Evolutionary conservation across 805 yeast species (phyloP).

Genomic region (Metahyphopichia silvanorum): DNA sequence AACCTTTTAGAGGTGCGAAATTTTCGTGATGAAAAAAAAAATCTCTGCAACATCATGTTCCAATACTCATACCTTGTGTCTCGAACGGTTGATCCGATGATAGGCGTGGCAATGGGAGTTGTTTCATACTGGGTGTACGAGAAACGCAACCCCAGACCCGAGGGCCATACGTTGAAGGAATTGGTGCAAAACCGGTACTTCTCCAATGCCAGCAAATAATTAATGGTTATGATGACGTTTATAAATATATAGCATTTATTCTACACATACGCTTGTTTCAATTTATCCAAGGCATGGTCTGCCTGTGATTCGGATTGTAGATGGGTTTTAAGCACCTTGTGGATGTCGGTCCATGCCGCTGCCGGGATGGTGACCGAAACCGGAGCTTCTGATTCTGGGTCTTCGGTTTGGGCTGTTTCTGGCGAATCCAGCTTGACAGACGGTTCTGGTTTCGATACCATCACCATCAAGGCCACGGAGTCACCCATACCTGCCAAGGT

Average conservation of each 20-base stretch:
- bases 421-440: no score
- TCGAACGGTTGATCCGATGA: slow-evolving; percentile 59
- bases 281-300: no score
- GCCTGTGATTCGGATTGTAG: no score
- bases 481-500: slow-evolving; percentile 25
- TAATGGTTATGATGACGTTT: no score
- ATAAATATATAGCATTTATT: no score
- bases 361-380: slow-evolving; percentile 4
- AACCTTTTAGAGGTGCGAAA: background rate
- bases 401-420: slow-evolving; percentile 1
- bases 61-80: slow-evolving; percentile 48
- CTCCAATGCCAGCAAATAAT: no score
- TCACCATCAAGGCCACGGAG: slow-evolving; percentile 40
- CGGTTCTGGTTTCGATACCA: slow-evolving; percentile 30
- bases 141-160: slow-evolving; percentile 49
- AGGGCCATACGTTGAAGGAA: slow-evolving; percentile 60
- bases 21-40: background rate
- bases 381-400: background rate
- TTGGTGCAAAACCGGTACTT: slow-evolving; percentile 35
- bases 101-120: slow-evolving; percentile 61
- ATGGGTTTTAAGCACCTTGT: no score
- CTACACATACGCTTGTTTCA: no score
- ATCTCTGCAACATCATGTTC: slow-evolving; percentile 12
- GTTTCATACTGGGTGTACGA: slow-evolving; percentile 65
- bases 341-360: slow-evolving; percentile 46